phyloP scores from a whole-genome alignment of 257 asterid species.

The Solanum raphanifolium region DNA sequence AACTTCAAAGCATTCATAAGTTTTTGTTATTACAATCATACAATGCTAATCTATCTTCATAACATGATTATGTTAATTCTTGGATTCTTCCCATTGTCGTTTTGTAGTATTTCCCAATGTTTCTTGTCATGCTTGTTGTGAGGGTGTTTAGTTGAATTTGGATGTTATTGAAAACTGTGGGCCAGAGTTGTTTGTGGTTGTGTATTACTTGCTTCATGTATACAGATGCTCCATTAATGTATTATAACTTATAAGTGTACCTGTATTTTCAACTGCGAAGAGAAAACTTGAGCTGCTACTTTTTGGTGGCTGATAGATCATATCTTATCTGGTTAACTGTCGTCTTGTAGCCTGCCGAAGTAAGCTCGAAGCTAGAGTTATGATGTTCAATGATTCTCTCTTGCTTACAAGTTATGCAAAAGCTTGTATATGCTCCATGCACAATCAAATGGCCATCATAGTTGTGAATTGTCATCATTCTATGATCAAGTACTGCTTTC shows the following conservation, averaged over 20 bases:
- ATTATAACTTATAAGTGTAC: neutral
- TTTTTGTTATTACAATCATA: neutral
- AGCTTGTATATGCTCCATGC: neutral
- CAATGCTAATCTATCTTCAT: neutral
- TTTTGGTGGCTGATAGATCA: neutral
- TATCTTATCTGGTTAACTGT: neutral
- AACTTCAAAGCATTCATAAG: neutral
- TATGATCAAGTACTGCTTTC: neutral
- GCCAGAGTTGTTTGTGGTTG: neutral
- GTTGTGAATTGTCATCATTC: neutral
- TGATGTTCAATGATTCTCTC: neutral
- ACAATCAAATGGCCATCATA: neutral
- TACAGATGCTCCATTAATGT: neutral
- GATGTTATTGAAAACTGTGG: neutral
- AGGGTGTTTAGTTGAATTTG: neutral
- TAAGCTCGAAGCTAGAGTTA: neutral
- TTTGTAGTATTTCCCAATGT: neutral
- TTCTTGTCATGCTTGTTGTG: neutral
- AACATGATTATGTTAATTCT: neutral
- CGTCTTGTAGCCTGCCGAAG: neutral
- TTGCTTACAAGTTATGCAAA: neutral
- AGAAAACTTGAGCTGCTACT: neutral
- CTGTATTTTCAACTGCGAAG: neutral
- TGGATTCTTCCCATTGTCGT: neutral
- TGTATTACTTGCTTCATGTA: neutral